Percentiles rank a stretch among this genome's conserved stretches.
phyloP scores from a whole-genome alignment of 2,329 filamentous ascomycete species.

The Hymenoscyphus linearis region DNA sequence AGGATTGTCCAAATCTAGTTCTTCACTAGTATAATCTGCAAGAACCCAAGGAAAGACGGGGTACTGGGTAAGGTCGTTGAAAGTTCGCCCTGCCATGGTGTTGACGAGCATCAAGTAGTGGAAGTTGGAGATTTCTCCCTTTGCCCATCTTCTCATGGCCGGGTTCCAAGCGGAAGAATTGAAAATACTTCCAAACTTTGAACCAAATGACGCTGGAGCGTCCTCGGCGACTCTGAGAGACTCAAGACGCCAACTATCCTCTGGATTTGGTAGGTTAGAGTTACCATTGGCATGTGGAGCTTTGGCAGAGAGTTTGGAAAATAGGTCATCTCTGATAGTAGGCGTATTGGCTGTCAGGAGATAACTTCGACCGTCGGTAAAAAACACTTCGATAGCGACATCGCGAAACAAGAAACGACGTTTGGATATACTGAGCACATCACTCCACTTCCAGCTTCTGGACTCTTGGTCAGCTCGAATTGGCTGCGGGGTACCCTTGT shows the following conservation, averaged over 20 bases:
- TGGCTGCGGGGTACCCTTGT: conserved; percentile 51
- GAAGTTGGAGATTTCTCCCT: conserved; percentile 95
- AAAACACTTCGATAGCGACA: conserved; percentile 95
- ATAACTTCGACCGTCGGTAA: conserved; percentile 93
- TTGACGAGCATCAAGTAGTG: conserved; percentile 99
- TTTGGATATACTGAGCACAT: conserved; percentile 93
- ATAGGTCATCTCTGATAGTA: conserved; percentile 71
- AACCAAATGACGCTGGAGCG: conserved; percentile 61
- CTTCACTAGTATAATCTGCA: conserved; percentile 91
- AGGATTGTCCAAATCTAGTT: conserved; percentile 80
- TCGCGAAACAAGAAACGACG: conserved; percentile 92
- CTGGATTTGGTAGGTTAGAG: conserved; percentile 66
- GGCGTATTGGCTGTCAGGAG: conserved; percentile 79
- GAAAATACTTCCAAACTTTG: conserved; percentile 89
- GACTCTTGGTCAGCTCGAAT: conserved; percentile 68
- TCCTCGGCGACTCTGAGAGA: conserved; percentile 66
- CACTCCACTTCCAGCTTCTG: conserved; percentile 87
- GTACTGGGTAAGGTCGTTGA: conserved; percentile 97
- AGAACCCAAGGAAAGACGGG: conserved; percentile 97
- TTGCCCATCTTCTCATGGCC: conserved; percentile 83
- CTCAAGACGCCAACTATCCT: conserved; percentile 90
- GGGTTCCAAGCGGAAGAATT: conserved; percentile 76
- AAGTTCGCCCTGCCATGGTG: conserved; percentile 92
- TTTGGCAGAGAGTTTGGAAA: conserved; percentile 67
- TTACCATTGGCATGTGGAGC: conserved; percentile 74